Base-by-base conservation (phyloP, 2,329 filamentous ascomycete genomes). In the Colletotrichum godetiae region DNA sequence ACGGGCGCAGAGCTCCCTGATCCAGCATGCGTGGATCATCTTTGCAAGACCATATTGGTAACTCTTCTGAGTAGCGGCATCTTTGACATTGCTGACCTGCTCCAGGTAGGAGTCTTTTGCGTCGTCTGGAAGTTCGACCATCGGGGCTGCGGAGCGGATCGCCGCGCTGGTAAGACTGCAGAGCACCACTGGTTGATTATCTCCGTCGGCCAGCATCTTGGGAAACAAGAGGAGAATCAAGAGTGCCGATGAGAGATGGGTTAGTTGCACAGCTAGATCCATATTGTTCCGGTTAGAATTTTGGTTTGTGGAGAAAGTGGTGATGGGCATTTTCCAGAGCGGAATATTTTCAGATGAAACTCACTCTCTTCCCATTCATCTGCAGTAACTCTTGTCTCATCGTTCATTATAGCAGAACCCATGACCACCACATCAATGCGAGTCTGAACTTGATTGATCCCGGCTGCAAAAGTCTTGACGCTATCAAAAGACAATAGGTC, bases 351-450 rank as follows among this genome's bases (percentile, higher is more conserved):
- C 42, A n/a, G 19, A 4, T 3, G 42, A 49, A 19, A 61, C 58
- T 61, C 11, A 61, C 58, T 61, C 42, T 61, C 58, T 61, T 61
- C 58, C 35, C 35, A 61, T 4, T 35, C 58, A 11, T 61, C 58
- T 46, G 58, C 35, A 11, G 35, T 61, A 8, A 61, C 19, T 61
- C 35, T 61, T 5, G 58, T 61, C 35, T 46, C 35, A 37, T 61
- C 24, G 19, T 61, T 61, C 58, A 61, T 61, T 24, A 61, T 46
- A 27, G 58, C 58, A 46, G 58, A 61, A 13, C 58, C 58, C 35
- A 61, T 61, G 33, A 61, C 58, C 42, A 61, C n/a, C 11, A 27
- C 22, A 46, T 61, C 35, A 10, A 61, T 61, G 22, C 35, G 58
- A n/a, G 35, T 46, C 35, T 61, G 35, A 11, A 31, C 5, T 4